Conservation (phyloP, 345 rosid species). For the Carallia brachiata region DNA sequence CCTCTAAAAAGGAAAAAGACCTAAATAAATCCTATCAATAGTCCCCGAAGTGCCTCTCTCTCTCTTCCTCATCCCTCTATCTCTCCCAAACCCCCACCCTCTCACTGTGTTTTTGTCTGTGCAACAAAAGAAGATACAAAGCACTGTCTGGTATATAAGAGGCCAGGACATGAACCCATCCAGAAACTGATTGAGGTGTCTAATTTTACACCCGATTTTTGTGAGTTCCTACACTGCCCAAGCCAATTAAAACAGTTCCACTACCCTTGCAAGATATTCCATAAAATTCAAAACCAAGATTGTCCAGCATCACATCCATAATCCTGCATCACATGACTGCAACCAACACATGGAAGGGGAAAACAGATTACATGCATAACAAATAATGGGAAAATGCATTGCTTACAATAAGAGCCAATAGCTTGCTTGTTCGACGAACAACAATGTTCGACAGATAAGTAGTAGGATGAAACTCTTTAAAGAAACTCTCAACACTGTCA, state of each 20-base stretch:
- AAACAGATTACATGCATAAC: background rate
- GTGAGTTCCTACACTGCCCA: background rate
- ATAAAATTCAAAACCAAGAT: background rate
- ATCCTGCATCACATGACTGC: background rate
- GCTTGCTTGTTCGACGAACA: conserved; percentile 70
- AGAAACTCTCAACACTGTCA: conserved; percentile 81
- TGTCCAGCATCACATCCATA: background rate
- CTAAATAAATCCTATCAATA: too few relatives aligned
- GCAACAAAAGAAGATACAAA: too few relatives aligned
- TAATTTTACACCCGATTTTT: too few relatives aligned
- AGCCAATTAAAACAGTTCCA: background rate
- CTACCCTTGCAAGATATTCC: background rate
- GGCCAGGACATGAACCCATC: too few relatives aligned
- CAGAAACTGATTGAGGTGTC: too few relatives aligned
- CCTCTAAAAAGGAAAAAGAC: too few relatives aligned
- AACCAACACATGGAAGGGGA: background rate
- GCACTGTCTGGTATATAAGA: too few relatives aligned
- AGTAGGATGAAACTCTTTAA: conserved; percentile 57
- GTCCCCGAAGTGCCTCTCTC: background rate
- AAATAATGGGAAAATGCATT: background rate
- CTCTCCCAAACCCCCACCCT: background rate
- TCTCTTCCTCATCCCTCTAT: background rate
- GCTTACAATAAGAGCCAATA: conserved; percentile 68
- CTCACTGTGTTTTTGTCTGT: too few relatives aligned
- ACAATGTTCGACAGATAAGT: conserved; percentile 81